Percentiles rank a stretch among this genome's conserved stretches.
These are phyloP conservation scores for Lignosus rhinocerotis DNA, from an alignment of 1,284 basidiomycete species.

Conservation along the genomic window DNA sequence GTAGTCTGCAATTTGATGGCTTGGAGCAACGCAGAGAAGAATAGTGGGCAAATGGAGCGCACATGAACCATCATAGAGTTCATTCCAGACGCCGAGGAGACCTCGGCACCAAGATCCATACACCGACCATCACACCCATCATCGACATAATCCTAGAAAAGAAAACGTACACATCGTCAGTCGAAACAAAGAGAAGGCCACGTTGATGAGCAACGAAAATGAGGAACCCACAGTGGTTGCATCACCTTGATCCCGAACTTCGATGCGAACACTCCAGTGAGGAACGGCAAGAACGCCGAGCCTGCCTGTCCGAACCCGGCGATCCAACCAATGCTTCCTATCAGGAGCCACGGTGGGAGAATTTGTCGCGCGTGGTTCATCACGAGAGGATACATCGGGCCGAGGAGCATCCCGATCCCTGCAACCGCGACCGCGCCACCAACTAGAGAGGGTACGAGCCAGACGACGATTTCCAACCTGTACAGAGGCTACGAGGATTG, in stretches of 20 bases:
- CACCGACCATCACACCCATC: constrained; percentile 4
- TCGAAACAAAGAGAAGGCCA: not conserved
- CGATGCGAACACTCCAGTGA: constrained; percentile 54
- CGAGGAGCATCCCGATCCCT: constrained; percentile 51
- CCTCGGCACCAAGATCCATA: constrained; percentile 5
- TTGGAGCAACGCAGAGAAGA: not conserved
- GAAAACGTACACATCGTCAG: not conserved
- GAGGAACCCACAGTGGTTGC: constrained; percentile 25
- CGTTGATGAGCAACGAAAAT: too few relatives aligned
- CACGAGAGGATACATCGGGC: constrained; percentile 56
- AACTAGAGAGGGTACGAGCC: constrained; percentile 60
- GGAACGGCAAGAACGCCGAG: constrained; percentile 54
- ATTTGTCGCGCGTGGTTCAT: constrained; percentile 51
- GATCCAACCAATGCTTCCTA: constrained; percentile 60
- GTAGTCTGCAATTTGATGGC: too few relatives aligned
- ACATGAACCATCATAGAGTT: not conserved
- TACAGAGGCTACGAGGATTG: not conserved
- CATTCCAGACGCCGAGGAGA: constrained; percentile 5
- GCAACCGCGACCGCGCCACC: constrained; percentile 54
- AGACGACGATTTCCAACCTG: constrained; percentile 57
- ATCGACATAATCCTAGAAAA: constrained; percentile 4
- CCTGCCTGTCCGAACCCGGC: constrained; percentile 55
- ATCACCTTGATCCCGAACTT: constrained; percentile 38
- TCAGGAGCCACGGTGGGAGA: constrained; percentile 52
- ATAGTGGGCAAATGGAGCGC: not conserved